Evolutionary conservation across 768 basidiomycete genomes (phyloP).

Genomic region (Plicaturopsis crispa): DNA sequence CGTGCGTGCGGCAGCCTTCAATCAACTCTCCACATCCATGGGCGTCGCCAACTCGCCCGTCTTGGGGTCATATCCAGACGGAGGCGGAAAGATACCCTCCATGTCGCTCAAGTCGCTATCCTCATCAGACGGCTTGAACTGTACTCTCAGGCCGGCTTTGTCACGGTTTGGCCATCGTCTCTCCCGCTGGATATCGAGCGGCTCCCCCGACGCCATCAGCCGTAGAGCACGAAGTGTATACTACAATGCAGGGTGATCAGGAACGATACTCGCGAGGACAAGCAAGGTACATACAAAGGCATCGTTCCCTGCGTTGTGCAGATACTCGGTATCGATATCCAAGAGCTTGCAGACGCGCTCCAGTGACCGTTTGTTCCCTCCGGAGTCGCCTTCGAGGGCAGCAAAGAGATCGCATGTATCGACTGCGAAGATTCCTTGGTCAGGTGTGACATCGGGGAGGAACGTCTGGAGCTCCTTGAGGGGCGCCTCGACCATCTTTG

Average conservation of each 20-base stretch:
- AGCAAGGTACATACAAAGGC: constrained; percentile 49
- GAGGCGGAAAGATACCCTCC: too few species aligned
- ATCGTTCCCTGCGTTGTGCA: constrained; percentile 88
- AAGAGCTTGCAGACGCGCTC: constrained; percentile 58
- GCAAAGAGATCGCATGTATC: constrained; percentile 73
- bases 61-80: too few species aligned
- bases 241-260: constrained; percentile 27
- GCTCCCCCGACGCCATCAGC: constrained; percentile 68
- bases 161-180: constrained; percentile 71
- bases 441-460: constrained; percentile 49
- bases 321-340: constrained; percentile 41
- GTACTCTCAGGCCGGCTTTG: constrained; percentile 36
- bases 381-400: constrained; percentile 58
- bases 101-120: constrained; percentile 39
- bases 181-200: constrained; percentile 69
- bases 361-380: constrained; percentile 45
- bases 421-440: constrained; percentile 52
- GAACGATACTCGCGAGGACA: constrained; percentile 1
- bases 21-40: too few species aligned
- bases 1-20: too few species aligned
- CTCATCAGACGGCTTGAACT: constrained; percentile 54
- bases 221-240: constrained; percentile 62
- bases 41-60: too few species aligned
- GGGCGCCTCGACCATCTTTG: constrained; percentile 39
- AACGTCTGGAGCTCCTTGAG: constrained; percentile 43